Base-by-base conservation (phyloP, 1,284 basidiomycete genomes). In the Malassezia nana region DNA sequence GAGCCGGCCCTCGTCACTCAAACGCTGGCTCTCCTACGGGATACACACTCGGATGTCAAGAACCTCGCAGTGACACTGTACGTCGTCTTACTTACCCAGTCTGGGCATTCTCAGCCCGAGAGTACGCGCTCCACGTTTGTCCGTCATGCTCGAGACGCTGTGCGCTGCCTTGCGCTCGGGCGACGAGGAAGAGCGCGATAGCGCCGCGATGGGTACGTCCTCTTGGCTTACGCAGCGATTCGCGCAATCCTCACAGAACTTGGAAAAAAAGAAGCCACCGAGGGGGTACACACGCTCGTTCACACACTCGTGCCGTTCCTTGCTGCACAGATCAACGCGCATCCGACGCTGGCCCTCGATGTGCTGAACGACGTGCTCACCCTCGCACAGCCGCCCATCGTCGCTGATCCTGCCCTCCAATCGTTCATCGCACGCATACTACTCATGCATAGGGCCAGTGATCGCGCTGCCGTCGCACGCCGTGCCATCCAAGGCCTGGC, bases 31-130 rank as follows among this genome's bases (percentile, higher is more conserved):
- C 80, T 92, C 20, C 84, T 94, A 10, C 84, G 87, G 68, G 94
- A 98, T 77, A 84, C 84, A 76, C 95, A 94, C 66, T 89, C 88
- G 13, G 92, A 98, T 77, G 94, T 98, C 62, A 96, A 96, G 79
- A 95, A 95, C 74, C 86, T 90, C 71, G 89, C 89, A 2, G 91
- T 94, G 13, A 88, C 89, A 77, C 90, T 88, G 91, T 88, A 65
- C 54, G 80, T 55, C 6, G 7, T 8, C 16, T 18, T 16, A 24
- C 31, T 48, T 52, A 13, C 59, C 28, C 62, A 89, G 87, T 65
- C 78, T 92, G 30, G 87, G 87, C 25, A 83, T 85, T 61, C 79
- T 92, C 64, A 84, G 91, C 76, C 87, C 87, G 76, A 86, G 87
- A 65, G 82, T 90, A 57, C 81, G 84, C 58, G 85, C 88, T 70